Conservation (phyloP, 805 yeast genomes). For the Wickerhamomyces mucosus region DNA sequence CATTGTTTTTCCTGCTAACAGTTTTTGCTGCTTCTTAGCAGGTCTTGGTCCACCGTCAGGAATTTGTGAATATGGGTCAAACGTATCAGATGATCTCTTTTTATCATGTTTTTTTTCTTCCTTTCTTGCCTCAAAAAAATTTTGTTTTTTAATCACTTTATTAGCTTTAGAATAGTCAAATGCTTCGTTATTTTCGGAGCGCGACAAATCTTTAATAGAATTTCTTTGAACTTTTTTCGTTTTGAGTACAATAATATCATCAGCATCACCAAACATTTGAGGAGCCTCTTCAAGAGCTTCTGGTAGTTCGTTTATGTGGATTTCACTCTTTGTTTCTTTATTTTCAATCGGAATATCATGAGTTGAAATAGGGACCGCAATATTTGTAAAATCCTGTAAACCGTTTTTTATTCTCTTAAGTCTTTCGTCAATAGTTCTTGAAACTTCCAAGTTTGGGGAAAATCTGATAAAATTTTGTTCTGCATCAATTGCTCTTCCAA, state of each 20-base stretch:
- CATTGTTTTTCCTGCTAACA: conserved; percentile 14
- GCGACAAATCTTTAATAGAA: conserved; percentile 1
- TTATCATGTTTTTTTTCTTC: conserved; percentile 11
- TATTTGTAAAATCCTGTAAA: not conserved
- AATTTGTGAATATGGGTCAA: conserved; percentile 49
- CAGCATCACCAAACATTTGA: conserved; percentile 13
- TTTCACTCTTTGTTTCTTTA: not conserved
- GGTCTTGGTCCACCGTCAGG: conserved; percentile 40
- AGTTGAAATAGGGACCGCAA: not conserved
- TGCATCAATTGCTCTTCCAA: not conserved
- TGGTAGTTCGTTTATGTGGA: not conserved
- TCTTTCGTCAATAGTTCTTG: not conserved
- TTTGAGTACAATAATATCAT: conserved; percentile 16
- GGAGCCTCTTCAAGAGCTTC: conserved; percentile 2
- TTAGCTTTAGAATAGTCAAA: conserved; percentile 38
- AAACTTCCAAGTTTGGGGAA: not conserved
- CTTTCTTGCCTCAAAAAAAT: conserved; percentile 9
- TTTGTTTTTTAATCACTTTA: conserved; percentile 26
- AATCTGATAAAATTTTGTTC: not conserved
- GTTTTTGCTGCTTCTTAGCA: conserved; percentile 30
- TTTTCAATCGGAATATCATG: conserved; percentile 1
- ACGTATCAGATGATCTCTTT: conserved; percentile 30
- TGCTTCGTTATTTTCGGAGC: conserved; percentile 12
- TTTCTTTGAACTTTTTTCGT: conserved; percentile 4
- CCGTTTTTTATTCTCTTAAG: not conserved